Evolutionary conservation across 2,329 filamentous ascomycete genomes (phyloP).

Genomic region (Ascosphaera acerosa): DNA sequence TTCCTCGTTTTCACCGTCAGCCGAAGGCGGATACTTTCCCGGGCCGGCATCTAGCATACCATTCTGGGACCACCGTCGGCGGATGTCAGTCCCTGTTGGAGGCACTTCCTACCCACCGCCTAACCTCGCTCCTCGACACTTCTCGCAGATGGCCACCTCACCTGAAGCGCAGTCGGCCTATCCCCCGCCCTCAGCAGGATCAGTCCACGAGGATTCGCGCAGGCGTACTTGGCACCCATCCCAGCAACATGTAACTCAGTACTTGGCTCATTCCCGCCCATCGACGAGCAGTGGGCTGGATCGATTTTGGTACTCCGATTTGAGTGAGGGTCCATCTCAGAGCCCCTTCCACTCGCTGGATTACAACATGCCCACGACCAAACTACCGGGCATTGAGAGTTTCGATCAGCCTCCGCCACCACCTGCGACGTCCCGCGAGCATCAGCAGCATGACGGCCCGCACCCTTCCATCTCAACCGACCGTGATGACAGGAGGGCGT

Average conservation of each 20-base stretch:
- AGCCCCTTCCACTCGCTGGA: constrained; percentile 28
- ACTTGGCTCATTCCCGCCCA: constrained; percentile 33
- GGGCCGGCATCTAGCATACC: too few relatives aligned
- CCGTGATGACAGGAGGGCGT: constrained; percentile 18
- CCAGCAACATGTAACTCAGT: too few relatives aligned
- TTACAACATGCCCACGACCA: constrained; percentile 17
- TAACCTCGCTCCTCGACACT: constrained; percentile 31
- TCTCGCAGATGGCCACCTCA: constrained; percentile 29
- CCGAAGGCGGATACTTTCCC: constrained; percentile 38
- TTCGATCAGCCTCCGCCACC: constrained; percentile 53
- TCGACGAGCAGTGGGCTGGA: constrained; percentile 44
- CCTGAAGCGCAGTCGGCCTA: constrained; percentile 37
- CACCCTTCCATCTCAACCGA: constrained; percentile 53
- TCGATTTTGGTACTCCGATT: constrained; percentile 56
- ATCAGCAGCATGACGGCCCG: constrained; percentile 37
- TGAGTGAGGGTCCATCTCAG: constrained; percentile 35
- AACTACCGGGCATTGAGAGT: constrained; percentile 68
- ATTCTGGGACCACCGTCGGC: constrained; percentile 33
- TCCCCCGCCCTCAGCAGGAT: constrained; percentile 28
- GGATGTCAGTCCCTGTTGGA: constrained; percentile 45
- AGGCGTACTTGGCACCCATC: constrained; percentile 76
- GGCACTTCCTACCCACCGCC: not conserved
- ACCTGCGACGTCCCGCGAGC: constrained; percentile 34
- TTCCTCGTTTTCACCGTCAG: constrained; percentile 60
- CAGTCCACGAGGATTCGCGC: constrained; percentile 43